Conservation (phyloP, 1,139 yeast species). For the Magnusiomyces ingens region DNA sequence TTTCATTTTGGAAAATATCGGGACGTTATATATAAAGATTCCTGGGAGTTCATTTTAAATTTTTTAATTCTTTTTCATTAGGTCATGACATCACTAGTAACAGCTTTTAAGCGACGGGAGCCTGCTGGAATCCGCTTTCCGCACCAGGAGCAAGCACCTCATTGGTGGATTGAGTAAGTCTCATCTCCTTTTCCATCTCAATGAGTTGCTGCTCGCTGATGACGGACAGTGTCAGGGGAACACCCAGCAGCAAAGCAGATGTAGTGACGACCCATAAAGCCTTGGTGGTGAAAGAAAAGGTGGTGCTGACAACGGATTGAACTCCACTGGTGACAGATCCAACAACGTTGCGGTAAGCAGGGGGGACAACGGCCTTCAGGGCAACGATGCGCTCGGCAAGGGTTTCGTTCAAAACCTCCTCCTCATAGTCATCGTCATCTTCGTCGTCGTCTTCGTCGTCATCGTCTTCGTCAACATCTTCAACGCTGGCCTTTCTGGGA, state of each 20-base stretch:
- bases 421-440: constrained; percentile 63
- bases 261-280: constrained; percentile 83
- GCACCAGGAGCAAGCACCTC: constrained; percentile 73
- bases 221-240: constrained; percentile 84
- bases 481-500: constrained; percentile 1
- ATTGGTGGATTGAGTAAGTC: constrained; percentile 77
- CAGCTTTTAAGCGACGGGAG: constrained; percentile 18
- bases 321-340: constrained; percentile 29
- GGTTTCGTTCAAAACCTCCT: constrained; percentile 76
- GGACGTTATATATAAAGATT: not conserved
- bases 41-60: too few species aligned
- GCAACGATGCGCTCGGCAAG: constrained; percentile 82
- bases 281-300: constrained; percentile 56
- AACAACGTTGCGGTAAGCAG: constrained; percentile 63
- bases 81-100: not conserved
- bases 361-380: constrained; percentile 84
- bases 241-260: constrained; percentile 79
- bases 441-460: constrained; percentile 38
- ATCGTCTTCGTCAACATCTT: constrained; percentile 18
- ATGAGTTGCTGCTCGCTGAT: constrained; percentile 87
- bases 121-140: constrained; percentile 45
- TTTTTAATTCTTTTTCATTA: too few species aligned
- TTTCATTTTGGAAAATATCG: not conserved
- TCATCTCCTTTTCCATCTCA: constrained; percentile 91
- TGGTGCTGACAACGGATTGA: constrained; percentile 33